Evolutionary conservation across 345 rosid species (phyloP), one percentile per base, ranked within the genome.

Genomic region (Eucalyptus cladocalyx): DNA sequence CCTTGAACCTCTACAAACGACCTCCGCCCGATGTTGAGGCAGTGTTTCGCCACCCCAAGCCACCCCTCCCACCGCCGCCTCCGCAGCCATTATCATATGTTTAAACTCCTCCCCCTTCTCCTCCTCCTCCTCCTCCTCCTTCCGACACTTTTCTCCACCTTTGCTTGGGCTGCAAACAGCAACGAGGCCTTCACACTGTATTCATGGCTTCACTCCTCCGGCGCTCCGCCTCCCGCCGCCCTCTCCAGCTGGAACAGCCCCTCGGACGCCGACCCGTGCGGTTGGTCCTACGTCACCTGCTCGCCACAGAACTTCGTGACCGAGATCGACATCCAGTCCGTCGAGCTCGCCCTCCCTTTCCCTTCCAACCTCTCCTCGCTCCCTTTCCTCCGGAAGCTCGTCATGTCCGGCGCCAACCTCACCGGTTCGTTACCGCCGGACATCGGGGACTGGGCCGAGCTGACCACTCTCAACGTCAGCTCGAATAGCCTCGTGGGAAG

Each of bases 401-500:
- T 91, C 81, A 92, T 96, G 87, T 95, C 94, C 88, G 94, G 93
- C 80, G 91, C 95, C 8, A 96, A 94, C 92, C 95, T 95, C 93
- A 95, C 95, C 15, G 97, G 97, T 89, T 89, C 89, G 86, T 95
- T 97, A 88, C 93, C 95, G 42, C 87, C 92, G n/a, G 93, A 93
- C 32, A 88, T 95, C 34, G 96, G 95, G 88, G 93, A 95, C 89
- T 93, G 95, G 86, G 32, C 88, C 48, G 76, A 90, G 34, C 93
- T 94, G 45, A 92, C 67, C 60, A 91, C 92, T 53, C 86, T 96
- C 19, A 93, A 97, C 90, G 91, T 97, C 58, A 97, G 95, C 89
- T 93, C 94, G 50, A 95, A 94, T 89, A 92, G 96, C 91, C 97
- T 97, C 42, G 94, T 95, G 65, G 99, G 98, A 81, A 89, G 90